Evolutionary conservation across 2,329 filamentous ascomycete species (phyloP).

Genomic region (Hysterium pulicare): DNA sequence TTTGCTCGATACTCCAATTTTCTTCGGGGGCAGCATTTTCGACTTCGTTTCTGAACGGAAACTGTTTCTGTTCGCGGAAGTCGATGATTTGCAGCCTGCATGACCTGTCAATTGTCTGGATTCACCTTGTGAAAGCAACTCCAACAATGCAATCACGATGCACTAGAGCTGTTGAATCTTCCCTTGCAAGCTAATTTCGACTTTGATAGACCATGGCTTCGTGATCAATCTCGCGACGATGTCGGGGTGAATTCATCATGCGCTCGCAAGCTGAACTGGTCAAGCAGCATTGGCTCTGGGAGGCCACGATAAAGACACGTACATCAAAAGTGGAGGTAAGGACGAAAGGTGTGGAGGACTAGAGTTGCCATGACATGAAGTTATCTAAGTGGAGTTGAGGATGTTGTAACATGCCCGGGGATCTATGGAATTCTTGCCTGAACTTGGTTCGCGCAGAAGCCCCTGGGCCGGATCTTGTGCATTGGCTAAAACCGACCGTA

Average conservation of each 20-base stretch:
- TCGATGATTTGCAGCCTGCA: constrained; percentile 7
- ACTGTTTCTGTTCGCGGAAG: constrained; percentile 19
- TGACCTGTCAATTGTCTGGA: constrained; percentile 9
- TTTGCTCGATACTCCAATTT: neutral
- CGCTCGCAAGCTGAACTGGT: constrained; percentile 9
- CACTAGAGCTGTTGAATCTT: constrained; percentile 5
- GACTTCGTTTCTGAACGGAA: constrained; percentile 13
- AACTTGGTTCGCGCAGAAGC: constrained; percentile 9
- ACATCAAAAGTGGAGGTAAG: constrained; percentile 23
- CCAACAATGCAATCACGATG: constrained; percentile 10
- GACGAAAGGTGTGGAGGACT: constrained; percentile 23
- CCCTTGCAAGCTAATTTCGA: constrained; percentile 6
- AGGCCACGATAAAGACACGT: constrained; percentile 15
- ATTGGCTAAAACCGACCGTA: constrained; percentile 8
- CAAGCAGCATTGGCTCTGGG: constrained; percentile 9
- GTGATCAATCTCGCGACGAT: constrained; percentile 6
- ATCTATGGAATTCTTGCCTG: constrained; percentile 15
- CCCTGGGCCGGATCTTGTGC: constrained; percentile 8
- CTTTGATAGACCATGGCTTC: constrained; percentile 7
- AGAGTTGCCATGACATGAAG: constrained; percentile 20
- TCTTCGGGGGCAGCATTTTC: constrained; percentile 10
- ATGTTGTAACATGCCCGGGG: constrained; percentile 7
- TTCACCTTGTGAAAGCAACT: constrained; percentile 7
- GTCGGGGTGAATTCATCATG: constrained; percentile 9
- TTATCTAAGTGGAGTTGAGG: constrained; percentile 13